phyloP scores from a whole-genome alignment of 371 early-diverging fungal species.

The Lichtheimia corymbifera region DNA sequence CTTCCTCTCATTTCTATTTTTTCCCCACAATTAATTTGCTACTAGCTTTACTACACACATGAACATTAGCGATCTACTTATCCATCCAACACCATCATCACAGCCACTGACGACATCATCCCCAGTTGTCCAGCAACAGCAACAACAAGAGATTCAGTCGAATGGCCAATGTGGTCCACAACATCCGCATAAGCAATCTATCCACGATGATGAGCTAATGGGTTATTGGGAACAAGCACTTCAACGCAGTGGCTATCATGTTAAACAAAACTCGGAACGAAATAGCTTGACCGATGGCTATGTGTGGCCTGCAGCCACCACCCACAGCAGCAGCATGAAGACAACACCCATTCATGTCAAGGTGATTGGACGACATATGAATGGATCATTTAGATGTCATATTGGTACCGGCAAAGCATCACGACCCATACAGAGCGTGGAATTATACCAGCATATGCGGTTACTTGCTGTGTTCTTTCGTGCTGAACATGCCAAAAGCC shows the following conservation, averaged over 20 bases:
- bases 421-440: constrained; percentile 35
- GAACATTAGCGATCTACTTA: constrained; percentile 20
- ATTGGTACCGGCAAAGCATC: constrained; percentile 48
- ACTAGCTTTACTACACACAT: constrained; percentile 10
- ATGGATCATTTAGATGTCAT: constrained; percentile 44
- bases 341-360: constrained; percentile 43
- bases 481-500: constrained; percentile 29
- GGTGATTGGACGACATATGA: constrained; percentile 42
- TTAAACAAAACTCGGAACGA: constrained; percentile 22
- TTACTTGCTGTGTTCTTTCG: constrained; percentile 42
- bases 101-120: neutral
- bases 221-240: constrained; percentile 26
- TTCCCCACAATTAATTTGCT: neutral
- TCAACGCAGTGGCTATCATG: constrained; percentile 19
- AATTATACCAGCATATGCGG: constrained; percentile 39
- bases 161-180: too few relatives aligned
- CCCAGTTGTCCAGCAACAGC: neutral
- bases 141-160: neutral
- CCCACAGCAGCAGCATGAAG: constrained; percentile 3
- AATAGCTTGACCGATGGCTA: constrained; percentile 37
- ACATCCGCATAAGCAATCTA: constrained; percentile 3
- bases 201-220: constrained; percentile 29
- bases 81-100: constrained; percentile 10
- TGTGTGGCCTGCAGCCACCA: constrained; percentile 12
- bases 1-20: constrained; percentile 1